phyloP scores from a whole-genome alignment of 768 basidiomycete genomes.

The Auriculariales sp. region DNA sequence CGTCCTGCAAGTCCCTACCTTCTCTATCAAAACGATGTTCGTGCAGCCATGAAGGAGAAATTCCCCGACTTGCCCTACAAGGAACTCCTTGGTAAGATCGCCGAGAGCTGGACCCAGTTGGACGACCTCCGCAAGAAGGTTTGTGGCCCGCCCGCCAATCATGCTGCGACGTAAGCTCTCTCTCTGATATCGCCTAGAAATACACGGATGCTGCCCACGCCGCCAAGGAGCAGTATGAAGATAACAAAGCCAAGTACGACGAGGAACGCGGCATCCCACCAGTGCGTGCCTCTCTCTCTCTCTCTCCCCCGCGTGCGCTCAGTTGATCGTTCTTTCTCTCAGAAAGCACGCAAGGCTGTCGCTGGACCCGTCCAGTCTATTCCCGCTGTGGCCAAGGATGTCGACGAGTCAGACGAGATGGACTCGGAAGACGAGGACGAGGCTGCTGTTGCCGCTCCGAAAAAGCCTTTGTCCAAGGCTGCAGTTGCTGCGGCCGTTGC shows the following conservation, averaged over 20 bases:
- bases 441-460: too few species aligned
- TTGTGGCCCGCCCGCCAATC: constrained; percentile 8
- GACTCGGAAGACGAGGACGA: constrained; percentile 19
- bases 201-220: constrained; percentile 24
- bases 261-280: constrained; percentile 30
- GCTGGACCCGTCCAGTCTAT: constrained; percentile 24
- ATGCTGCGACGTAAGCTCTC: background rate
- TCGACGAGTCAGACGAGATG: constrained; percentile 11
- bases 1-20: constrained; percentile 88
- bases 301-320: constrained; percentile 33
- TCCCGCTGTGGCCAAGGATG: constrained; percentile 1
- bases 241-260: constrained; percentile 50
- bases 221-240: constrained; percentile 23
- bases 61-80: constrained; percentile 52
- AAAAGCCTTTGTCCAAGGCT: too few species aligned
- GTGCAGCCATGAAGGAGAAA: constrained; percentile 51
- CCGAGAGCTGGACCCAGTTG: constrained; percentile 62
- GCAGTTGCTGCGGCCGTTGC: too few species aligned
- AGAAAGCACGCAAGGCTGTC: constrained; percentile 11
- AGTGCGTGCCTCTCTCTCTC: background rate
- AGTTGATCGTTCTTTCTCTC: constrained; percentile 4
- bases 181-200: constrained; percentile 21
- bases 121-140: constrained; percentile 60
- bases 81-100: constrained; percentile 59
- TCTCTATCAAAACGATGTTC: constrained; percentile 84